A percentile compares a stretch with the other conserved stretches of the same genome.
Evolutionary conservation across 1,284 basidiomycete species (phyloP).

Genomic region (Ceratobasidium sp.): DNA sequence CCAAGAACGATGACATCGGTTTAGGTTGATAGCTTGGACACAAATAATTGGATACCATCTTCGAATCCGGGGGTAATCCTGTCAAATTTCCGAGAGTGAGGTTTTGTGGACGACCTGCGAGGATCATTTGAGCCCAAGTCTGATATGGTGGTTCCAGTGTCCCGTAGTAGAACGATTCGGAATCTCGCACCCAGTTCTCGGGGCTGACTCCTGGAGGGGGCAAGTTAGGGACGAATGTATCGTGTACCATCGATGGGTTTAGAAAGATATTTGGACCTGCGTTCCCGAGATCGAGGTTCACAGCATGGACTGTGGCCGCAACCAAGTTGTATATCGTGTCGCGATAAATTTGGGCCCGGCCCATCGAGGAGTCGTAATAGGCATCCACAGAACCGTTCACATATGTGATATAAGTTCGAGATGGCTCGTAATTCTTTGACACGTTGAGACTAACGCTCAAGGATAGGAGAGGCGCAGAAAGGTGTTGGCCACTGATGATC

Average conservation of each 20-base stretch:
- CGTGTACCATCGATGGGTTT: background rate
- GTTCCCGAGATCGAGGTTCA: constrained; percentile 24
- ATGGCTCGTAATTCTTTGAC: too few relatives aligned
- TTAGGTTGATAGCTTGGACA: constrained; percentile 35
- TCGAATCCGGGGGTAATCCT: background rate
- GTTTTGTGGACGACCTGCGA: background rate
- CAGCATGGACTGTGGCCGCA: constrained; percentile 1
- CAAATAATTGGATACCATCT: constrained; percentile 29
- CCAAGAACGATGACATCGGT: background rate
- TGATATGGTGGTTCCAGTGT: background rate
- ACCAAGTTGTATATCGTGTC: constrained; percentile 24
- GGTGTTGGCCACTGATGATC: constrained; percentile 16
- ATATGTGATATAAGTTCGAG: background rate
- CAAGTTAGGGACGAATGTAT: constrained; percentile 11
- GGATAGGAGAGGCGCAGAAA: background rate
- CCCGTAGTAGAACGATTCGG: constrained; percentile 17
- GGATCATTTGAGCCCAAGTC: constrained; percentile 33
- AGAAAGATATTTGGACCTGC: constrained; percentile 13
- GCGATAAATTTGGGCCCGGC: constrained; percentile 16
- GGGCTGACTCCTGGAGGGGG: background rate
- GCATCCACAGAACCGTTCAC: background rate
- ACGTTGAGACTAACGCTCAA: constrained; percentile 11
- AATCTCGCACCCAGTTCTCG: background rate
- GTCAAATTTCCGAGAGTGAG: background rate
- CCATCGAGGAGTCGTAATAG: background rate